A percentile compares a stretch with the other conserved stretches of the same genome.
phyloP scores from a whole-genome alignment of 2,329 filamentous ascomycete genomes.

The Fusarium chuoi region DNA sequence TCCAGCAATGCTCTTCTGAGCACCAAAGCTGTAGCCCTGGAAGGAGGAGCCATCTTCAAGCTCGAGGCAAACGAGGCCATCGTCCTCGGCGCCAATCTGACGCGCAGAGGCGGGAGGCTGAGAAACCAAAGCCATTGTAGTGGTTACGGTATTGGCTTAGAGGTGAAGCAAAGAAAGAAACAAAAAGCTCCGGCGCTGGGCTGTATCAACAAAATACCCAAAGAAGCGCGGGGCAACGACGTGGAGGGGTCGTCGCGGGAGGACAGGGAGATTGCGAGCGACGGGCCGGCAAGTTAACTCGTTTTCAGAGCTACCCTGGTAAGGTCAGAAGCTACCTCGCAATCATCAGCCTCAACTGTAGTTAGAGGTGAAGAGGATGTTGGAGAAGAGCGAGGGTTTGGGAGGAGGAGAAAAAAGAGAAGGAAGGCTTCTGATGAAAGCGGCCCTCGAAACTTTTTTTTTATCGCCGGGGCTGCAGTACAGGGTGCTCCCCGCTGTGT shows the following conservation, averaged over 20 bases:
- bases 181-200: constrained; percentile 23
- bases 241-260: constrained; percentile 32
- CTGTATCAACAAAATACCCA: constrained; percentile 27
- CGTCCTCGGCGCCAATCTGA: constrained; percentile 61
- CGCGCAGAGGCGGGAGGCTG: constrained; percentile 70
- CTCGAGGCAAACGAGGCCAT: constrained; percentile 84
- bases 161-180: constrained; percentile 14
- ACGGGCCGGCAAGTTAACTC: constrained; percentile 51
- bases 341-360: constrained; percentile 50
- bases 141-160: constrained; percentile 14
- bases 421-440: constrained; percentile 30
- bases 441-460: constrained; percentile 46
- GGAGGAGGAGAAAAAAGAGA: constrained; percentile 34
- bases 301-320: constrained; percentile 52
- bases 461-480: constrained; percentile 26
- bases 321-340: constrained; percentile 53
- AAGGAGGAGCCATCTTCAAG: constrained; percentile 91
- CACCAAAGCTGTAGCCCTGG: constrained; percentile 96
- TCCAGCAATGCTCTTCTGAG: constrained; percentile 91
- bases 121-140: constrained; percentile 50
- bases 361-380: constrained; percentile 30
- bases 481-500: constrained; percentile 33
- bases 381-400: constrained; percentile 39
- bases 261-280: constrained; percentile 46
- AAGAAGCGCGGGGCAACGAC: constrained; percentile 45